Base-by-base conservation (phyloP, 768 basidiomycete genomes). In the Udeniomyces megalosporus region DNA sequence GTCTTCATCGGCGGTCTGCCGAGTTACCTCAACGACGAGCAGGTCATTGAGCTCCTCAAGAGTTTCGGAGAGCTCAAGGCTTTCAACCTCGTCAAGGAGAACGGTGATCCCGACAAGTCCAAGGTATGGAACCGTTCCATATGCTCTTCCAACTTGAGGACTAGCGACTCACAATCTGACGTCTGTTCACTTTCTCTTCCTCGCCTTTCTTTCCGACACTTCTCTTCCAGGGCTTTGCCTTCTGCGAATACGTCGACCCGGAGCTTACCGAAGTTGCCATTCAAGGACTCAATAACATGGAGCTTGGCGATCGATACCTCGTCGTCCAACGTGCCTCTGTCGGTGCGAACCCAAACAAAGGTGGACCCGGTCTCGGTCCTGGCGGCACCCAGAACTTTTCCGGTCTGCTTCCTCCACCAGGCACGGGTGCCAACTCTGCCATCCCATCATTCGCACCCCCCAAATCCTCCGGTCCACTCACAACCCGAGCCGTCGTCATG, bases 251-350 rank as follows among this genome's bases (percentile, higher is more conserved):
- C 74, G 84, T 87, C 65, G 95, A 99, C 71, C 76, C 82, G 17
- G 74, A 73, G 54, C 84, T 91, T 61, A 99, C 95, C 64, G 95
- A 97, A 68, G 82, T 95, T 68, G 95, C 95, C 52, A 95, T 93
- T 69, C 86, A 88, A 73, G 88, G 89, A 69, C 80, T 99, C 61
- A 91, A 93, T 74, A 89, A 90, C 65, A 97, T 99, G 90, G 87
- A 95, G 71, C 82, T 97, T 15, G 95, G 93, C 52, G 95, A 97
- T 74, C 84, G 90, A 8, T 88, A 82, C 71, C 80, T 99, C 49
- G 90, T 96, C 62, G 93, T 99, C 35, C 95, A 99, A 71, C 84
- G 93, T 62, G 95, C 95, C 20, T 91, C 90, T 15, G 85, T 93
- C 35, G 95, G 95, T 42, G 53, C 63, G 35, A 57, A 57, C 45